phyloP scores from a whole-genome alignment of 164 flowering plant genomes.

The Piper betle region DNA sequence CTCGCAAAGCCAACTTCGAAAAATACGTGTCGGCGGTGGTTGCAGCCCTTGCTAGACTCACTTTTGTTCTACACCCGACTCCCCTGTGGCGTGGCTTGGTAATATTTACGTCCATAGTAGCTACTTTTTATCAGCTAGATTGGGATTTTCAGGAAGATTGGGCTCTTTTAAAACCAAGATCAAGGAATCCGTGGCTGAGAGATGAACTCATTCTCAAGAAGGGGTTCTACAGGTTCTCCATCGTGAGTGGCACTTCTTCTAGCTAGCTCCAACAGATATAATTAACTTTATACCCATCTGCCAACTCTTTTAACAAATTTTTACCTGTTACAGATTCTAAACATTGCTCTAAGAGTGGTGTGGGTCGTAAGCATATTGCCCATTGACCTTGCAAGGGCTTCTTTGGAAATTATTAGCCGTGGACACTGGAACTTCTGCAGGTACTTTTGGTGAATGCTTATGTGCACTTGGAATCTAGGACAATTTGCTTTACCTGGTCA shows the following conservation, averaged over 20 bases:
- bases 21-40: slow-evolving; percentile 98
- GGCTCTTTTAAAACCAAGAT: slow-evolving; percentile 63
- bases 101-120: slow-evolving; percentile 51
- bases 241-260: slow-evolving; percentile 39
- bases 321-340: slow-evolving; percentile 37
- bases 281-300: too few relatives aligned
- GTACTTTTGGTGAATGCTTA: slow-evolving; percentile 18
- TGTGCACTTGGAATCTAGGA: background rate
- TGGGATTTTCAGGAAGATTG: slow-evolving; percentile 98
- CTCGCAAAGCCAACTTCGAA: slow-evolving; percentile 81
- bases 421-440: slow-evolving; percentile 99
- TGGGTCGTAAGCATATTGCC: slow-evolving; percentile 76
- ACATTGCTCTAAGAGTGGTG: slow-evolving; percentile 65
- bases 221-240: slow-evolving; percentile 59
- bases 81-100: slow-evolving; percentile 43
- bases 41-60: slow-evolving; percentile 85
- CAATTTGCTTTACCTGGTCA: too few relatives aligned
- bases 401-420: slow-evolving; percentile 76
- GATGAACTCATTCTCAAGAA: slow-evolving; percentile 78
- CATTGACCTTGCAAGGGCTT: slow-evolving; percentile 42
- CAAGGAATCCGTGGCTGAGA: slow-evolving; percentile 71
- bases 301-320: background rate
- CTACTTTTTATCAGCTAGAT: slow-evolving; percentile 80
- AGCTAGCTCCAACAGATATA: background rate
- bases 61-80: slow-evolving; percentile 42